Base-by-base conservation (phyloP, 208 protist species). In the Spongospora subterranea region DNA sequence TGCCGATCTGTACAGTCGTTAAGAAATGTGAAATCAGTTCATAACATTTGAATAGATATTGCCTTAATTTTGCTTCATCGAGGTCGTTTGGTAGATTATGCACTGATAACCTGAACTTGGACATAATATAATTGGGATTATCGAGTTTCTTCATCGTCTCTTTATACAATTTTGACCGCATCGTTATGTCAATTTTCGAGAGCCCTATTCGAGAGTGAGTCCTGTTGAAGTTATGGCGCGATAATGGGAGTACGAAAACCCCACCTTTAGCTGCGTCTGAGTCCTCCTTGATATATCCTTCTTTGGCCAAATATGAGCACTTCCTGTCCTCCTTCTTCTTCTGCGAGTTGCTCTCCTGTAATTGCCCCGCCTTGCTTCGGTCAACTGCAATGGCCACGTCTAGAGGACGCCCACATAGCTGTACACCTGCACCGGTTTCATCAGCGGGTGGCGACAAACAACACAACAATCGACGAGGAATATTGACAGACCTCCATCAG, bases 161-260 rank as follows among this genome's bases (percentile, higher is more conserved):
- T 43, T 82, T 82, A n/a, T 82, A 82, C 71, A 82, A 43, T 82
- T 82, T 82, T n/a, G 71, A 82, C 71, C 71, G 71, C 71, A 82
- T 82, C 35, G 71, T 35, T n/a, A 82, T 6, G 6, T 82, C 71
- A 17, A 45, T 35, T n/a, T 82, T 82, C 17, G 6, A 39, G 17
- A 82, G 71, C 6, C 71, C 71, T 82, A 43, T 40, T n/a, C 71
- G 11, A 82, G 6, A 6, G 50, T 60, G 50, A 60, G 24, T 60
- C 50, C 24, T n/a, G n/a, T 60, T 60, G 50, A 60, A 24, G 50
- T 24, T 24, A 60, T 60, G 6, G 50, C 13, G 13, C 50, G 6
- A 39, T 6, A 6, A 82, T 82, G 40, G 13, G 35, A 43, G 17
- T 45, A 6, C 6, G 71, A 82, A n/a, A n/a, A n/a, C n/a, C 71